These are phyloP conservation scores for Penicillium odoratum DNA, from an alignment of 495 filamentous ascomycete genomes.

Conservation along the genomic window DNA sequence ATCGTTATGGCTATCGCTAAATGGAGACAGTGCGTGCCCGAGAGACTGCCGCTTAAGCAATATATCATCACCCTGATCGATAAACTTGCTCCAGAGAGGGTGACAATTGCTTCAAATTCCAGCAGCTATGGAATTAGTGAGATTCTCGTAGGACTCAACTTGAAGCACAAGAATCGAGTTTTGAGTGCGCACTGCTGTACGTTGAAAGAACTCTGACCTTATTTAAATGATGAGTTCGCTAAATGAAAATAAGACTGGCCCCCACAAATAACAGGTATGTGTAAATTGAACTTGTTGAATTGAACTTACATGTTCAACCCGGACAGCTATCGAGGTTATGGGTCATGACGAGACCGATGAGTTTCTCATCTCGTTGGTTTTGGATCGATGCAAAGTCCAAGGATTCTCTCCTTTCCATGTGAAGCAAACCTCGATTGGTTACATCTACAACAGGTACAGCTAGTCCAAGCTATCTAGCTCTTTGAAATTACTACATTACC, in stretches of 20 bases:
- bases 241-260: conserved; percentile 33
- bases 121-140: conserved; percentile 40
- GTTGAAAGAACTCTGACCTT: conserved; percentile 6
- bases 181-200: conserved; percentile 40
- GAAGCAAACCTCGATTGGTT: conserved; percentile 33
- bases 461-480: not conserved
- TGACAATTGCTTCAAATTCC: conserved; percentile 43
- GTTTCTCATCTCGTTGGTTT: conserved; percentile 23
- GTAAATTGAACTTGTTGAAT: no score
- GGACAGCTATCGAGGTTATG: conserved; percentile 42
- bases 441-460: conserved; percentile 41
- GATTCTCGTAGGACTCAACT: conserved; percentile 30
- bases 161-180: conserved; percentile 26
- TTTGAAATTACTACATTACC: not conserved
- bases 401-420: conserved; percentile 43
- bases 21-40: conserved; percentile 34
- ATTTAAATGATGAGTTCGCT: not conserved
- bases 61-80: conserved; percentile 34
- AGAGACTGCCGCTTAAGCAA: conserved; percentile 30
- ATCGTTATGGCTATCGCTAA: no score
- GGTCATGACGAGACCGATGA: conserved; percentile 32
- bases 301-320: no score
- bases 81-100: conserved; percentile 19
- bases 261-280: conserved; percentile 37
- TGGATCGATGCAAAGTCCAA: conserved; percentile 29